Conservation (phyloP, 371 early-diverging fungal genomes). For the Mortierella sp. region DNA sequence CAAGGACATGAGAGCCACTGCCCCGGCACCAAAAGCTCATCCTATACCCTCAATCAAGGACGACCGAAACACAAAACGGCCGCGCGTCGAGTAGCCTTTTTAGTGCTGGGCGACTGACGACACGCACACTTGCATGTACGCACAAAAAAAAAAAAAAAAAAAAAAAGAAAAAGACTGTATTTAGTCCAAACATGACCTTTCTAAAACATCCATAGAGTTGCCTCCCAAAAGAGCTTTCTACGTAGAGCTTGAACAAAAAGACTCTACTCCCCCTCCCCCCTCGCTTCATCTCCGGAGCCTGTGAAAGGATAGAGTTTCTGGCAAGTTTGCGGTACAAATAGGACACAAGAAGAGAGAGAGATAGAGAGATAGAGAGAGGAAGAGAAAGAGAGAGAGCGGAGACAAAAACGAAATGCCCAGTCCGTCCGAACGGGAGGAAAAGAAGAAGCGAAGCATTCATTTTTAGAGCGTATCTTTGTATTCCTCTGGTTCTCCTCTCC, state of each 20-base stretch:
- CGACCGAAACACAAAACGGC: conserved; percentile 46
- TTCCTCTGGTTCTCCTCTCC: too few species aligned
- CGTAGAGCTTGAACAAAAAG: neutral
- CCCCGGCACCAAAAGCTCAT: conserved; percentile 43
- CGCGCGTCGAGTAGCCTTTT: conserved; percentile 30
- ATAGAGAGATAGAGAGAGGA: neutral
- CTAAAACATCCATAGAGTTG: too few species aligned
- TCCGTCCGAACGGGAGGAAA: neutral
- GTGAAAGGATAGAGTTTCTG: neutral
- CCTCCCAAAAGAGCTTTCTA: too few species aligned
- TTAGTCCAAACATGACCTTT: neutral
- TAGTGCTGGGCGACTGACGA: too few species aligned
- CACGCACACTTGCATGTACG: too few species aligned
- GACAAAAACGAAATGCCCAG: neutral
- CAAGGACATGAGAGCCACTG: conserved; percentile 67
- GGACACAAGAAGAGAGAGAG: too few species aligned
- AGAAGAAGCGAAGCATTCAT: too few species aligned
- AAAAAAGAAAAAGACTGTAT: neutral
- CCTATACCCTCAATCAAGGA: conserved; percentile 40
- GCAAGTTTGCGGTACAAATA: neutral
- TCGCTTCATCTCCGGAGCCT: neutral
- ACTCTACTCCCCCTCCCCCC: neutral
- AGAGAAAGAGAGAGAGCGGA: neutral
- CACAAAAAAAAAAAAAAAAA: neutral
- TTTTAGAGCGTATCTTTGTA: too few species aligned